Conservation (phyloP, 2,329 filamentous ascomycete species). For the Teratosphaeria gauchensis region DNA sequence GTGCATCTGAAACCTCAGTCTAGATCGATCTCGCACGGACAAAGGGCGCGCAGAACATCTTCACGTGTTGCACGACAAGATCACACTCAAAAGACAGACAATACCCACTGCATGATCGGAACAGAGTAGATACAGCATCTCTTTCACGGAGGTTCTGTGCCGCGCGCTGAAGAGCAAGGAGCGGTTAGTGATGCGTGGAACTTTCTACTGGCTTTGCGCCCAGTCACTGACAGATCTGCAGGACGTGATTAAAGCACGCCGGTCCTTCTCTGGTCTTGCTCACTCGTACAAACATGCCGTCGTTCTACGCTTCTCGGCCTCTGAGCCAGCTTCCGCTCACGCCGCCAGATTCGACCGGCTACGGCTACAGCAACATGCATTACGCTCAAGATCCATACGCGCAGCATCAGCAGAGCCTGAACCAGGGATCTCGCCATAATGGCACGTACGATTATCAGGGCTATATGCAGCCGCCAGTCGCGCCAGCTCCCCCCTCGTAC, state of each 20-base stretch:
- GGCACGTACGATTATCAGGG: constrained; percentile 37
- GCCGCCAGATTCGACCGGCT: constrained; percentile 39
- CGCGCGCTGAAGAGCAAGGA: constrained; percentile 6
- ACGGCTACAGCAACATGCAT: constrained; percentile 30
- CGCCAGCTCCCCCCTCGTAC: constrained; percentile 22
- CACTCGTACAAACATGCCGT: constrained; percentile 38
- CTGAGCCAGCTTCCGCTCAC: constrained; percentile 37
- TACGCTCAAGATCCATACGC: constrained; percentile 37
- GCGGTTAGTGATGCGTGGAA: constrained; percentile 5
- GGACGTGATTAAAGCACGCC: constrained; percentile 2
- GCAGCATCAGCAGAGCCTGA: constrained; percentile 26
- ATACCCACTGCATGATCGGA: constrained; percentile 5
- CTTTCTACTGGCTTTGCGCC: neutral
- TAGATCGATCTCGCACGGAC: neutral
- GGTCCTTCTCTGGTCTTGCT: constrained; percentile 31
- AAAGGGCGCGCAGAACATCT: neutral
- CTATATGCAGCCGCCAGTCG: constrained; percentile 32
- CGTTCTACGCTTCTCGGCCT: constrained; percentile 37
- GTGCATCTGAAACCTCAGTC: neutral
- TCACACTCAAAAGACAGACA: neutral
- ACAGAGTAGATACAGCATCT: constrained; percentile 1
- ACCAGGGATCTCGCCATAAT: constrained; percentile 28
- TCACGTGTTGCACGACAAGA: neutral
- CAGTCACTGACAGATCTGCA: neutral
- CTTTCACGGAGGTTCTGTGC: constrained; percentile 1